A percentile compares a stretch with the other conserved stretches of the same genome.
Conservation (phyloP, 2,329 filamentous ascomycete species). For the Xylariaceae sp. region DNA sequence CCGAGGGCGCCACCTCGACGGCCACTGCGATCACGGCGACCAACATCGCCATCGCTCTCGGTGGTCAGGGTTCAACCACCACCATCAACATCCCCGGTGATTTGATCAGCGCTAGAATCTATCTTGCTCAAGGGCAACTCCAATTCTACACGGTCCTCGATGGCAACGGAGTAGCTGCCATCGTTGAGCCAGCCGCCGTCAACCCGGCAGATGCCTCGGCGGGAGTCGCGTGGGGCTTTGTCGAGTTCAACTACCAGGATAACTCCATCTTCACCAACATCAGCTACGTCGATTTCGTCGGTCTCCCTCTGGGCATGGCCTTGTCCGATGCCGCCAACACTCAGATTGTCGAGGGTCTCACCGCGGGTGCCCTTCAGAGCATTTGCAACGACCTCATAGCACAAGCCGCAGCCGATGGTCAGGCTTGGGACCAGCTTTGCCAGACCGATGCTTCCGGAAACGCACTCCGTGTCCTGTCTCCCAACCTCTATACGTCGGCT, state of each 20-base stretch:
- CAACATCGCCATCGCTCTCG: slow-evolving; percentile 36
- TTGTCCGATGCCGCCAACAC: slow-evolving; percentile 35
- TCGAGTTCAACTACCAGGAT: slow-evolving; percentile 41
- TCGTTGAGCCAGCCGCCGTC: slow-evolving; percentile 47
- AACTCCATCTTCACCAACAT: slow-evolving; percentile 45
- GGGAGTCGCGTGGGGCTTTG: slow-evolving; percentile 45
- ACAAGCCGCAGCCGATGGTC: slow-evolving; percentile 36
- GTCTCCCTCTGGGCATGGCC: slow-evolving; percentile 47
- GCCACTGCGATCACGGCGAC: slow-evolving; percentile 11
- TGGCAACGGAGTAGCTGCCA: slow-evolving; percentile 25
- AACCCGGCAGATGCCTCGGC: slow-evolving; percentile 42
- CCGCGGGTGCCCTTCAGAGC: slow-evolving; percentile 30
- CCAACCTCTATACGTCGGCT: slow-evolving; percentile 38
- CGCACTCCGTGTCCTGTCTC: slow-evolving; percentile 43
- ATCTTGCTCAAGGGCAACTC: slow-evolving; percentile 37
- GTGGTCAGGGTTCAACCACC: slow-evolving; percentile 33
- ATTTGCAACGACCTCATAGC: slow-evolving; percentile 39
- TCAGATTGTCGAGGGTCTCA: slow-evolving; percentile 40
- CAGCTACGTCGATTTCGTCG: slow-evolving; percentile 49
- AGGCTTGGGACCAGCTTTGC: slow-evolving; percentile 44
- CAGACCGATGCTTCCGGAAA: slow-evolving; percentile 33
- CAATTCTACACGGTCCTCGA: slow-evolving; percentile 35
- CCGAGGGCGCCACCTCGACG: slow-evolving; percentile 5
- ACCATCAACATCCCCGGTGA: slow-evolving; percentile 37
- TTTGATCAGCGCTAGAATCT: slow-evolving; percentile 38